Conservation (phyloP, 2,329 filamentous ascomycete species). For the Zasmidium angulare region DNA sequence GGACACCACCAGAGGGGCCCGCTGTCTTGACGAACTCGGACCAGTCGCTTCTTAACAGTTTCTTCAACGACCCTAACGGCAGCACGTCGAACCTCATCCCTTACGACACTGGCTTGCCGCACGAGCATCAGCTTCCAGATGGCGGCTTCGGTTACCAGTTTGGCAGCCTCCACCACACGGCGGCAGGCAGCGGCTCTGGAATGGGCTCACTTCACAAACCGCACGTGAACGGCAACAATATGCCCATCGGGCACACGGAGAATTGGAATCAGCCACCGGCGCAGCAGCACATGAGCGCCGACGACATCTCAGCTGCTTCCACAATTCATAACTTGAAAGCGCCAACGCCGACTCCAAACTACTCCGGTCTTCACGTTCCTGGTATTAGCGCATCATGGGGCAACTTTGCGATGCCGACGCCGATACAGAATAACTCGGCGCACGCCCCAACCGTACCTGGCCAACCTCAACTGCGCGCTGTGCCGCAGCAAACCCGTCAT, state of each 20-base stretch:
- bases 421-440: background rate
- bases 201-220: background rate
- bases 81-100: slow-evolving; percentile 5
- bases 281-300: slow-evolving; percentile 2
- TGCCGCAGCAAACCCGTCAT: background rate
- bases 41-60: background rate
- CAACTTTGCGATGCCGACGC: slow-evolving; percentile 5
- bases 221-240: slow-evolving; percentile 2
- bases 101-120: slow-evolving; percentile 4
- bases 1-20: background rate
- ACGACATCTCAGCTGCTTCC: slow-evolving; percentile 6
- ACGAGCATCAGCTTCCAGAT: background rate
- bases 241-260: background rate
- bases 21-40: slow-evolving; percentile 3
- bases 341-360: background rate
- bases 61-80: slow-evolving; percentile 6
- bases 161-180: background rate
- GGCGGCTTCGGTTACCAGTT: background rate
- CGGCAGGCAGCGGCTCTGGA: background rate
- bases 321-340: slow-evolving; percentile 7
- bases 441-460: background rate
- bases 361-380: background rate
- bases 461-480: background rate
- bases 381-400: slow-evolving; percentile 4
- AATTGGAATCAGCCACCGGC: background rate